phyloP scores from a whole-genome alignment of 2,329 filamentous ascomycete species.

The Diaporthe citri region DNA sequence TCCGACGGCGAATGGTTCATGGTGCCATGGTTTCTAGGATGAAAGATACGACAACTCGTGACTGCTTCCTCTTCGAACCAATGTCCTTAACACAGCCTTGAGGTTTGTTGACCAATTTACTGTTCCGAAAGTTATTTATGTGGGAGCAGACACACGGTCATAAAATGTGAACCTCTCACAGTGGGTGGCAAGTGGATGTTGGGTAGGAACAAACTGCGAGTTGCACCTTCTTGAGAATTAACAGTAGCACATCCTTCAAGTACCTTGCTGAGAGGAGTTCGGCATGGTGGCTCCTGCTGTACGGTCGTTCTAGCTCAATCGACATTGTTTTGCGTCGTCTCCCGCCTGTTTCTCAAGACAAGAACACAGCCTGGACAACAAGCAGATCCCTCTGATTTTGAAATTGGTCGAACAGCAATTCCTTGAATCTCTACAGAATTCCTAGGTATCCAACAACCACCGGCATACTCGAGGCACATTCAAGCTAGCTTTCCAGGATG shows the following conservation, averaged over 20 bases:
- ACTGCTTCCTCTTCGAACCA: not conserved
- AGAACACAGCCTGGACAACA: not conserved
- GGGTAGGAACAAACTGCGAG: not conserved
- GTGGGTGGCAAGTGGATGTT: not conserved
- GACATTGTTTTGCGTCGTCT: not conserved
- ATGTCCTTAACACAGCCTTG: not conserved
- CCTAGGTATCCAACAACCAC: constrained; percentile 22
- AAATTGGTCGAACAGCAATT: not conserved
- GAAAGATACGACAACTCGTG: not conserved
- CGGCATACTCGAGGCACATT: too few species aligned
- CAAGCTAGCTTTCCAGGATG: not conserved
- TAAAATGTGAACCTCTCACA: not conserved
- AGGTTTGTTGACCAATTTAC: too few species aligned
- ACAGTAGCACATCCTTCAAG: not conserved
- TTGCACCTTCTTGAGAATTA: not conserved
- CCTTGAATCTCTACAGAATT: not conserved
- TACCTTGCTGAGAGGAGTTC: not conserved
- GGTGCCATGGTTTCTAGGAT: not conserved
- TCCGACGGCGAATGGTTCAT: too few species aligned
- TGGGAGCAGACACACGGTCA: not conserved
- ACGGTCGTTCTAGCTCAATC: not conserved
- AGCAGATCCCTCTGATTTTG: not conserved
- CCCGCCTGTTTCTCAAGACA: not conserved
- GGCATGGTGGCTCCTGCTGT: not conserved
- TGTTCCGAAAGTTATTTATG: not conserved